Evolutionary conservation across 2,329 filamentous ascomycete genomes (phyloP).

Genomic region (Tolypocladium pustulatum): DNA sequence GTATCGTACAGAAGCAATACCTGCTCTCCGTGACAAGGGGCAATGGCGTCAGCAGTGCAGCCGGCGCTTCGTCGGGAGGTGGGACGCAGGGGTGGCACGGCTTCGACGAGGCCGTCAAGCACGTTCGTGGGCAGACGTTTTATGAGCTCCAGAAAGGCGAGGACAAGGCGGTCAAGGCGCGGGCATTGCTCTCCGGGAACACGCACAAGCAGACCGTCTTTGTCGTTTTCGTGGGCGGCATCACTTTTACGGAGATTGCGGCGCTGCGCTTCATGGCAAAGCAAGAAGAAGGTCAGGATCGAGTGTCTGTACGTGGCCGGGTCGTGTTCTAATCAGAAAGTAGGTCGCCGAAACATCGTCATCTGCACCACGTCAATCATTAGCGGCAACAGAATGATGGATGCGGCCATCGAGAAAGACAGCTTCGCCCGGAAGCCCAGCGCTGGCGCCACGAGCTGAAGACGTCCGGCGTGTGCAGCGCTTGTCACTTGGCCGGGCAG

Average conservation of each 20-base stretch:
- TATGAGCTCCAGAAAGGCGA: conserved; percentile 88
- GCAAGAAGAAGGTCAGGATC: conserved; percentile 58
- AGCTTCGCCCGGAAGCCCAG: conserved; percentile 34
- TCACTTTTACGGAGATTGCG: conserved; percentile 93
- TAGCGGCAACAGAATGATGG: conserved; percentile 82
- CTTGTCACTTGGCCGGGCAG: not conserved
- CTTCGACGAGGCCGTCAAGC: conserved; percentile 86
- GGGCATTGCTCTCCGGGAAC: conserved; percentile 72
- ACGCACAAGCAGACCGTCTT: conserved; percentile 75
- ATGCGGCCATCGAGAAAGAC: conserved; percentile 65
- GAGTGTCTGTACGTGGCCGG: not conserved
- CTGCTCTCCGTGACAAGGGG: conserved; percentile 62
- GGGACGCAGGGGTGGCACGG: conserved; percentile 78
- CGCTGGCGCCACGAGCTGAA: not conserved
- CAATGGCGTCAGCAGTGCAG: conserved; percentile 27
- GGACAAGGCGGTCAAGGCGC: conserved; percentile 82
- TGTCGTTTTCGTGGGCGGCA: conserved; percentile 95
- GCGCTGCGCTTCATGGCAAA: conserved; percentile 82
- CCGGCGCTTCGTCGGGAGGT: conserved; percentile 30
- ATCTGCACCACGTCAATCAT: conserved; percentile 90
- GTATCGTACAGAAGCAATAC: conserved; percentile 82
- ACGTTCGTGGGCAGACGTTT: conserved; percentile 79
- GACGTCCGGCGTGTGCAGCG: not conserved
- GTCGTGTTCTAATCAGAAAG: conserved; percentile 6
- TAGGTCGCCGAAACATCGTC: conserved; percentile 68